Evolutionary conservation across 2,329 filamentous ascomycete genomes (phyloP).

Genomic region (Beauveria varroae): DNA sequence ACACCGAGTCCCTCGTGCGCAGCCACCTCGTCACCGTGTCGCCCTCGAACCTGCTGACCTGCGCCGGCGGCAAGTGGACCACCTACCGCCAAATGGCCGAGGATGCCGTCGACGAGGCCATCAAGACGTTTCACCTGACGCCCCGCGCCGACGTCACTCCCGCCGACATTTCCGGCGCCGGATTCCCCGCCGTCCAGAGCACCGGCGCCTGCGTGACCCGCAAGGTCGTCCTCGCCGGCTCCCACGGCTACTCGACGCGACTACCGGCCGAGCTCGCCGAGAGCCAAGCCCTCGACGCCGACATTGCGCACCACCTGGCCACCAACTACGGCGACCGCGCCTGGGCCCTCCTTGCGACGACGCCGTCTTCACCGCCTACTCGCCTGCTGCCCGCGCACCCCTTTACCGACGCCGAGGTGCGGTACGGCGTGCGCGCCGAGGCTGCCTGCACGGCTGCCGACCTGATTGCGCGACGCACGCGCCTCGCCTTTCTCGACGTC

Average conservation of each 20-base stretch:
- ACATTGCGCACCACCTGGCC: conserved; percentile 35
- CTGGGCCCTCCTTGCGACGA: conserved; percentile 60
- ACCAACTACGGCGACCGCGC: conserved; percentile 48
- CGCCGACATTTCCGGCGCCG: conserved; percentile 58
- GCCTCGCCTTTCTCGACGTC: conserved; percentile 69
- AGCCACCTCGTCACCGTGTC: conserved; percentile 75
- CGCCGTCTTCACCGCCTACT: conserved; percentile 45
- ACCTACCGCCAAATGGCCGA: conserved; percentile 87
- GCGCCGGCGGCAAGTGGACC: conserved; percentile 81
- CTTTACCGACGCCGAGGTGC: conserved; percentile 66
- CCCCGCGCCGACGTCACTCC: conserved; percentile 40
- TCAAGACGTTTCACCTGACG: conserved; percentile 56
- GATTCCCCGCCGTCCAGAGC: conserved; percentile 32
- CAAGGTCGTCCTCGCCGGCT: conserved; percentile 63
- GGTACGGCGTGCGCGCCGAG: conserved; percentile 64
- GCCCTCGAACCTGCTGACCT: conserved; percentile 67
- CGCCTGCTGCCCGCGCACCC: conserved; percentile 61
- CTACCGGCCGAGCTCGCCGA: conserved; percentile 28
- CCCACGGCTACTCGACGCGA: conserved; percentile 55
- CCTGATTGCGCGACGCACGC: conserved; percentile 61
- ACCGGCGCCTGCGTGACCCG: conserved; percentile 71
- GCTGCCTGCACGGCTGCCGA: conserved; percentile 67
- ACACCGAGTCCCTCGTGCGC: conserved; percentile 75
- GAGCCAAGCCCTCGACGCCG: conserved; percentile 25
- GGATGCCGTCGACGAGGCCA: conserved; percentile 73